Evolutionary conservation across 2,329 filamentous ascomycete species (phyloP).

Genomic region (Trichoderma citrinoviride): DNA sequence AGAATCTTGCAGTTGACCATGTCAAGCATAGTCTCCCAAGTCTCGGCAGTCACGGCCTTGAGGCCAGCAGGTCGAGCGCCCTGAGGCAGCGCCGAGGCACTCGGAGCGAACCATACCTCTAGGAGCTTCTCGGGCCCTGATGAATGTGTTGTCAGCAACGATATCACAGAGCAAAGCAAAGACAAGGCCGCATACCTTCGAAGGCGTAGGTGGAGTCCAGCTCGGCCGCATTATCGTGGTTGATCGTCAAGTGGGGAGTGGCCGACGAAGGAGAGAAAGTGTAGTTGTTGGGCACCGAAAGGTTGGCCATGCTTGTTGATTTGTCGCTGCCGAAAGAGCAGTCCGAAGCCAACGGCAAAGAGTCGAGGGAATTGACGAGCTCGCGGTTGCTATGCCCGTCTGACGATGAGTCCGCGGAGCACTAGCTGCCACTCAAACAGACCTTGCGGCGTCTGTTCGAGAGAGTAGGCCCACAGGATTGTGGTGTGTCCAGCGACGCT

Average conservation of each 20-base stretch:
- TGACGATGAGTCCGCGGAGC: slow-evolving; percentile 70
- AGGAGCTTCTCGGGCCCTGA: slow-evolving; percentile 91
- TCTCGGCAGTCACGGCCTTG: slow-evolving; percentile 78
- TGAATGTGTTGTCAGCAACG: slow-evolving; percentile 18
- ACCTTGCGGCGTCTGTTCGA: slow-evolving; percentile 90
- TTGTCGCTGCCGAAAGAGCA: slow-evolving; percentile 25
- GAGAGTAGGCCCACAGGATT: slow-evolving; percentile 92
- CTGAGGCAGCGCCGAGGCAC: slow-evolving; percentile 67
- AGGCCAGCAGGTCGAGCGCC: slow-evolving; percentile 72
- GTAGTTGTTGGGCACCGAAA: slow-evolving; percentile 75
- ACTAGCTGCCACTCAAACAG: slow-evolving; percentile 98
- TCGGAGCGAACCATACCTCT: slow-evolving; percentile 95
- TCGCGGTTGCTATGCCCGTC: slow-evolving; percentile 31
- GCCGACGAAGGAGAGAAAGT: slow-evolving; percentile 78
- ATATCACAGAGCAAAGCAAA: neutral
- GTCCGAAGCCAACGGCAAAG: slow-evolving; percentile 23
- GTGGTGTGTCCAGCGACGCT: slow-evolving; percentile 64
- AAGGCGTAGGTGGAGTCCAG: slow-evolving; percentile 95
- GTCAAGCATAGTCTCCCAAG: slow-evolving; percentile 96
- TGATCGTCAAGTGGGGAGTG: slow-evolving; percentile 91
- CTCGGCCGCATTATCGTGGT: slow-evolving; percentile 88
- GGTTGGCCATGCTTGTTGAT: slow-evolving; percentile 66
- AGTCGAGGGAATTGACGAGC: slow-evolving; percentile 1
- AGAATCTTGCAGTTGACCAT: slow-evolving; percentile 98
- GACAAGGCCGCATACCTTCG: slow-evolving; percentile 58